Base-by-base conservation (phyloP, 2,329 filamentous ascomycete species). In the Echinosphaeria canescens region DNA sequence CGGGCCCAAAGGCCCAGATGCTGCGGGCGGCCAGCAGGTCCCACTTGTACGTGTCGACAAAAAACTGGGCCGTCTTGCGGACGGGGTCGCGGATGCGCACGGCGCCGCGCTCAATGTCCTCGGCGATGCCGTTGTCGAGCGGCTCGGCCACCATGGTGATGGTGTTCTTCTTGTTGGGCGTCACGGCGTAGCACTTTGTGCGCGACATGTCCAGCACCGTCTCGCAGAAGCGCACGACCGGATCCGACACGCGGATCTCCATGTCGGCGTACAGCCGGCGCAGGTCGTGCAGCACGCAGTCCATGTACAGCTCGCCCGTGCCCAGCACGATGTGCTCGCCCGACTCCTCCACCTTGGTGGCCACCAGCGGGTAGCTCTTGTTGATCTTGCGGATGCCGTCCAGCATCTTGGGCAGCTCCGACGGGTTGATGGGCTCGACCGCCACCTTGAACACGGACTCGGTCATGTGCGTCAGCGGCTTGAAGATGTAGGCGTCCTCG, bases 131-230 rank as follows among this genome's bases (percentile, higher is more conserved):
- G 39, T 90, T 78, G 37, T 98, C 88, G 10, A 98, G 56, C 18
- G 88, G 85, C 47, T 98, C 88, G 4, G 88, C 88, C 30, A 95
- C 78, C 80, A 98, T 93, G 19, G 88, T 95, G 41, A 98, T 76
- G 49, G 91, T 92, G 56, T 98, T 98, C 58, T 93, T 93, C 55
- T 98, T 98, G 56, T 98, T 98, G 3, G 88, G 88, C 3, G 88
- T 95, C 38, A 92, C 71, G 13, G 88, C 85, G 47, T 93, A 98
- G 53, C 88, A 98, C 52, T 93, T 93, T 31, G 91, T 93, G 13
- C 84, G 84, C 12, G 82, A 93, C 37, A 88, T 91, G 48, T 98
- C 88, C 20, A 92, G 82, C 15, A 93, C 85, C 1, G 88, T 98
- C 53, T 98, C 88, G 50, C 82, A 93, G 59, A 98, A 98, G 25